A percentile compares a stretch with the other conserved stretches of the same genome.
These are phyloP conservation scores for Suillus lakei DNA, from an alignment of 768 basidiomycete species.

Conservation along the genomic window DNA sequence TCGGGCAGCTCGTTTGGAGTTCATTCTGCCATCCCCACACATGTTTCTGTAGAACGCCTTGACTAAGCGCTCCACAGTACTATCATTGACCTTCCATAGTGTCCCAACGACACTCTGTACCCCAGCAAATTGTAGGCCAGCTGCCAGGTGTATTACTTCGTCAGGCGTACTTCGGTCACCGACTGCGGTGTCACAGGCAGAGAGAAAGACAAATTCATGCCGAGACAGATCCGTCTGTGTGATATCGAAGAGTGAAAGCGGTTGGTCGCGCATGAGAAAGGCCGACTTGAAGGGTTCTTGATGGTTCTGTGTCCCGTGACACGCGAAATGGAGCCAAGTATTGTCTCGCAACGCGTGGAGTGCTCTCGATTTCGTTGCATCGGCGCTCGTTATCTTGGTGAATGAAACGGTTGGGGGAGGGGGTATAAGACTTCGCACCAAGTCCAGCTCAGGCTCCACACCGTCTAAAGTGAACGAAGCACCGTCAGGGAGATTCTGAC, in stretches of 20 bases:
- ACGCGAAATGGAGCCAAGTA: conserved; percentile 23
- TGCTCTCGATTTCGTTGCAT: neutral
- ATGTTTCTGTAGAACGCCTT: too few species aligned
- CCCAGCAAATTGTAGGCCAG: too few species aligned
- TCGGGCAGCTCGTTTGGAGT: too few species aligned
- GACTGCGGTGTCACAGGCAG: conserved; percentile 19
- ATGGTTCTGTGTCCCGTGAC: conserved; percentile 18
- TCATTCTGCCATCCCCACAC: too few species aligned
- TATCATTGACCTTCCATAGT: too few species aligned
- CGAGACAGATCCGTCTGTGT: neutral
- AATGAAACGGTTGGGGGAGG: neutral
- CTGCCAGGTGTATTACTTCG: too few species aligned
- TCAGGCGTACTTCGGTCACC: neutral
- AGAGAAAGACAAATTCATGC: conserved; percentile 17
- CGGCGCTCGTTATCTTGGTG: neutral
- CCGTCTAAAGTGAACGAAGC: neutral
- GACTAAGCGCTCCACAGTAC: too few species aligned
- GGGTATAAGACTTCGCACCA: neutral
- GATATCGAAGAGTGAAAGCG: conserved; percentile 10
- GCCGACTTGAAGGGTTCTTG: conserved; percentile 17
- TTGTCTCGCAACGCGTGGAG: neutral
- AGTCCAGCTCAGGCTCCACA: neutral
- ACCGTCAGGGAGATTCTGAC: conserved; percentile 2
- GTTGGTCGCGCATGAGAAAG: conserved; percentile 3
- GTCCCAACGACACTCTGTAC: too few species aligned